These are phyloP conservation scores for Suillus decipiens DNA, from an alignment of 768 basidiomycete species.

Conservation along the genomic window DNA sequence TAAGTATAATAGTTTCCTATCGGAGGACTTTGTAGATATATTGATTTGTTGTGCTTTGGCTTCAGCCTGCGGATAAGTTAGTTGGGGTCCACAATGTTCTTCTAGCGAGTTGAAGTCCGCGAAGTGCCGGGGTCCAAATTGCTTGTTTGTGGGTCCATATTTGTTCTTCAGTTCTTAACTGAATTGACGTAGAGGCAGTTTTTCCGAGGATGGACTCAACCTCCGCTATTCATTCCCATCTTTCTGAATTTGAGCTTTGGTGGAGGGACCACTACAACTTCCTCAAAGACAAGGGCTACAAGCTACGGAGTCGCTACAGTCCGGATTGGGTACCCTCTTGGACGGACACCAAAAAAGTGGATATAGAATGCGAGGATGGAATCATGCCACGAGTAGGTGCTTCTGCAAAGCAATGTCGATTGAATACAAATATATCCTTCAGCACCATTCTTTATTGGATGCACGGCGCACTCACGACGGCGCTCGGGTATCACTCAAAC, in stretches of 20 bases:
- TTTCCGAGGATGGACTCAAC: background rate
- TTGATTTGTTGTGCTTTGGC: too few relatives aligned
- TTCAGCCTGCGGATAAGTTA: too few relatives aligned
- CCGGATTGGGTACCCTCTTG: slow-evolving; percentile 26
- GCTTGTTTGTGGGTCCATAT: too few relatives aligned
- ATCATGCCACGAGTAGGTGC: background rate
- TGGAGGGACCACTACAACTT: slow-evolving; percentile 10
- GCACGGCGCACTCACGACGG: slow-evolving; percentile 28
- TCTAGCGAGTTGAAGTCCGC: too few relatives aligned
- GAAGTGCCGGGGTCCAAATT: too few relatives aligned
- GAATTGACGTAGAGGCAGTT: too few relatives aligned
- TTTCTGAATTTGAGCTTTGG: background rate
- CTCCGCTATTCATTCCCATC: background rate
- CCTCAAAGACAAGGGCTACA: slow-evolving; percentile 19
- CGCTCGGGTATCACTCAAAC: slow-evolving; percentile 30
- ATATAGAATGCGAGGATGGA: slow-evolving; percentile 10
- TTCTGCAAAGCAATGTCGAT: background rate
- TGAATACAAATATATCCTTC: background rate
- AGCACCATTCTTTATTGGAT: slow-evolving; percentile 19
- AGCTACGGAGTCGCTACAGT: slow-evolving; percentile 19
- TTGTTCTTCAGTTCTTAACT: too few relatives aligned
- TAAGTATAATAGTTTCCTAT: too few relatives aligned
- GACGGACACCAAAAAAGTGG: slow-evolving; percentile 11
- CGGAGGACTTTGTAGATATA: too few relatives aligned
- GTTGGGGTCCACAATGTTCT: too few relatives aligned